A percentile compares a stretch with the other conserved stretches of the same genome.
phyloP scores from a whole-genome alignment of 495 filamentous ascomycete species.

The Tuber aestivum region DNA sequence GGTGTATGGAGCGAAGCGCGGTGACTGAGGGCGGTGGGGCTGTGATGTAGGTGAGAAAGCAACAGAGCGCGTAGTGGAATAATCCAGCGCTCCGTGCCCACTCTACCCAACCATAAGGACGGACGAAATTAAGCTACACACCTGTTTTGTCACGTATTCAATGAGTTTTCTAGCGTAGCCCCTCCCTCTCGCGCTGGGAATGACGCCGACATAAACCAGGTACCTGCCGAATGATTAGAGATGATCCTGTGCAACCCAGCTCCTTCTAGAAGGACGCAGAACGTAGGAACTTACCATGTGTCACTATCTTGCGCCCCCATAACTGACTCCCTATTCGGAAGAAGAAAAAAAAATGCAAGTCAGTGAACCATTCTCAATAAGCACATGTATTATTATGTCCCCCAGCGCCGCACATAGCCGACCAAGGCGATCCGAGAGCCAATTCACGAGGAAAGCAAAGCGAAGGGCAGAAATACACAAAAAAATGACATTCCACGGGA shows the following conservation, averaged over 20 bases:
- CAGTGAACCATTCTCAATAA: conserved; percentile 19
- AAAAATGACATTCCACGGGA: not conserved
- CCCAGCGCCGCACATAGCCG: not conserved
- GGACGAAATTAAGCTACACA: conserved; percentile 43
- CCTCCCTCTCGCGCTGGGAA: conserved; percentile 57
- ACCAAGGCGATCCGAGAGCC: not conserved
- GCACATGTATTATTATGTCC: conserved; percentile 17
- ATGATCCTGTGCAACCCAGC: conserved; percentile 29
- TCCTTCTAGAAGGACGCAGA: conserved; percentile 31
- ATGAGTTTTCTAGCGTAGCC: conserved; percentile 66
- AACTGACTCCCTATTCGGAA: conserved; percentile 25
- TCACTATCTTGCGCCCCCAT: conserved; percentile 59
- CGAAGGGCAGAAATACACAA: not conserved
- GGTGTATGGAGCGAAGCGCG: not conserved
- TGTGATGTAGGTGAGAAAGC: not conserved
- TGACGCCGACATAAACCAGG: conserved; percentile 72
- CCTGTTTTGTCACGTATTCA: conserved; percentile 57
- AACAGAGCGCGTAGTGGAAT: conserved; percentile 13
- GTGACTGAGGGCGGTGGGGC: not conserved
- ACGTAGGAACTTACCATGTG: conserved; percentile 50
- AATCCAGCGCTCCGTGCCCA: not conserved
- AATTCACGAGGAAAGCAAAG: not conserved
- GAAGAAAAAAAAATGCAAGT: conserved; percentile 26
- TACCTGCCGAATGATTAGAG: conserved; percentile 48
- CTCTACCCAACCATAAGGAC: not conserved